Conservation (phyloP, 495 filamentous ascomycete genomes). For the Aspergillus taichungensis region DNA sequence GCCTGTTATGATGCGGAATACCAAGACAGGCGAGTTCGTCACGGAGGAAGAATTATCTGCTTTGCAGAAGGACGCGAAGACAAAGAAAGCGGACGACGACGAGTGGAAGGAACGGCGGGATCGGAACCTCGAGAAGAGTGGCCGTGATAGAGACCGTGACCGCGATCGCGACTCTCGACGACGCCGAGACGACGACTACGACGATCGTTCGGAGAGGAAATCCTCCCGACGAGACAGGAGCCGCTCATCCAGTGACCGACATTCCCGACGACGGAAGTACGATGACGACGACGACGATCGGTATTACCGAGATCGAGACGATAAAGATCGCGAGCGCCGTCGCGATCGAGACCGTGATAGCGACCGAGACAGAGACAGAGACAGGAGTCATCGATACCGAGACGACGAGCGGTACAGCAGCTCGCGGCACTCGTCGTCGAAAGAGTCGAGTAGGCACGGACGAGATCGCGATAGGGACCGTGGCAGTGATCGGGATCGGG, state of each 20-base stretch:
- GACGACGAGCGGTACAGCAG: conserved; percentile 28
- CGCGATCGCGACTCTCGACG: conserved; percentile 24
- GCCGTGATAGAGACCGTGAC: conserved; percentile 28
- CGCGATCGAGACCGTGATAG: conserved; percentile 27
- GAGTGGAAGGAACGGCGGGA: conserved; percentile 39
- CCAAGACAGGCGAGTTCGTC: conserved; percentile 55
- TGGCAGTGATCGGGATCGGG: conserved; percentile 25
- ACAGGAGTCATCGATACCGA: conserved; percentile 18
- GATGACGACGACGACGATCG: conserved; percentile 24
- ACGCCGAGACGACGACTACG: conserved; percentile 20
- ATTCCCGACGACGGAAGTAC: conserved; percentile 22
- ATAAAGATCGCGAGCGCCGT: conserved; percentile 14
- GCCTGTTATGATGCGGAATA: conserved; percentile 58
- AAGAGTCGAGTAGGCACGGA: conserved; percentile 13
- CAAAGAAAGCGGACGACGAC: conserved; percentile 27
- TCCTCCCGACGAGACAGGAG: conserved; percentile 30
- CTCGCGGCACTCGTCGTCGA: conserved; percentile 28
- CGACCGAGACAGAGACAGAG: conserved; percentile 18
- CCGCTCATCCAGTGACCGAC: conserved; percentile 18
- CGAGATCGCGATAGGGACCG: conserved; percentile 15
- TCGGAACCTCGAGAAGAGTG: conserved; percentile 18
- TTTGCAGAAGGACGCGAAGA: conserved; percentile 37
- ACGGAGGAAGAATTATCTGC: conserved; percentile 53
- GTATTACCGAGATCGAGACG: conserved; percentile 20
- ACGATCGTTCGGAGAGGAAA: conserved; percentile 19